A percentile compares a stretch with the other conserved stretches of the same genome.
phyloP scores from a whole-genome alignment of 176 grass and related monocot genomes.

The Metroxylon sagu region DNA sequence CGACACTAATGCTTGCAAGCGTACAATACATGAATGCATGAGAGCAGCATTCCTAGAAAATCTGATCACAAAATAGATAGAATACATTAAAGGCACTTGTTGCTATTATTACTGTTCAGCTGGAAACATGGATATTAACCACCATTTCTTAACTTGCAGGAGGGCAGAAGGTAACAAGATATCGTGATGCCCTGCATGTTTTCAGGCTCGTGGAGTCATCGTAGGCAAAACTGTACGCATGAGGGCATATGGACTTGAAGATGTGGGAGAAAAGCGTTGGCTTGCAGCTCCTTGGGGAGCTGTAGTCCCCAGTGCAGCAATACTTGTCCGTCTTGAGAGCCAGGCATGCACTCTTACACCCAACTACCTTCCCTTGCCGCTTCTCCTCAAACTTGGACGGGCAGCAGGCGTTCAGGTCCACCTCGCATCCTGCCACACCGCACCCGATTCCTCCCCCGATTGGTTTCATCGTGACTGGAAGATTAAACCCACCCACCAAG shows the following conservation, averaged over 20 bases:
- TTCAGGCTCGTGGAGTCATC: conserved; percentile 61
- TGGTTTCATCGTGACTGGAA: conserved; percentile 54
- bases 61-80: too few relatives aligned
- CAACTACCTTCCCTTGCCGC: conserved; percentile 47
- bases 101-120: too few relatives aligned
- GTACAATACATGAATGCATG: too few relatives aligned
- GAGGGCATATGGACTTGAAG: conserved; percentile 86
- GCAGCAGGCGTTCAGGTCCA: conserved; percentile 72
- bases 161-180: conserved; percentile 91
- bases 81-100: too few relatives aligned
- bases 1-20: too few relatives aligned
- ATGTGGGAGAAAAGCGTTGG: conserved; percentile 68
- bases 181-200: conserved; percentile 67
- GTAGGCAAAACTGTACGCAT: conserved; percentile 74
- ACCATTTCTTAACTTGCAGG: conserved; percentile 3
- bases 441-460: conserved; percentile 64
- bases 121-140: too few relatives aligned
- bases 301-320: conserved; percentile 71
- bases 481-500: conserved; percentile 80
- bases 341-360: conserved; percentile 66
- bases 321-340: conserved; percentile 59
- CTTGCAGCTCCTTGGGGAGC: conserved; percentile 41
- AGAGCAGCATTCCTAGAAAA: too few relatives aligned
- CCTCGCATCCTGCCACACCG: conserved; percentile 55
- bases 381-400: conserved; percentile 63